phyloP scores from a whole-genome alignment of 495 filamentous ascomycete genomes.

The Daldinia decipiens region DNA sequence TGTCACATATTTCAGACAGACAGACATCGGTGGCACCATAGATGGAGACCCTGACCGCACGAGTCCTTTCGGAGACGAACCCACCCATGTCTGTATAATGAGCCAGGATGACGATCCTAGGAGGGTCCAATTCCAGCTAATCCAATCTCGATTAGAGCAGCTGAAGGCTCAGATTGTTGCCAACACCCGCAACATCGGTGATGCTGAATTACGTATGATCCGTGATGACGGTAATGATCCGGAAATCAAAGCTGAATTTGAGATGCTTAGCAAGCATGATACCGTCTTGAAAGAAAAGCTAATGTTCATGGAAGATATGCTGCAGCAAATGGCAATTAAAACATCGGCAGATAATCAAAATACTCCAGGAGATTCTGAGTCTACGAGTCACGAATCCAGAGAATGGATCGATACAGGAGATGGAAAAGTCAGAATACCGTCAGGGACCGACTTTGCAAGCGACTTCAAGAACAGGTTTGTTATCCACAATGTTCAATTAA shows the following conservation, averaged over 20 bases:
- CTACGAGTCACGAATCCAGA: constrained; percentile 36
- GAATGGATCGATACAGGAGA: constrained; percentile 48
- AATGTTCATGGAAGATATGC: constrained; percentile 78
- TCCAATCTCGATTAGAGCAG: constrained; percentile 79
- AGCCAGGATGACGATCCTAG: constrained; percentile 91
- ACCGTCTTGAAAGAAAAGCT: constrained; percentile 76
- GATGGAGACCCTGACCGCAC: constrained; percentile 74
- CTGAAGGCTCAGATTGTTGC: constrained; percentile 78
- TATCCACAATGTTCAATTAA: constrained; percentile 94
- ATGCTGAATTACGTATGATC: constrained; percentile 71
- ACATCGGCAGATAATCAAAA: constrained; percentile 37
- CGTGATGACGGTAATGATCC: constrained; percentile 63
- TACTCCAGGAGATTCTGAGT: constrained; percentile 13
- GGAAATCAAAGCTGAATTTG: constrained; percentile 68
- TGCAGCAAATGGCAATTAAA: constrained; percentile 66
- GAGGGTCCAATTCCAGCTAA: constrained; percentile 85
- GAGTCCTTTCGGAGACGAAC: constrained; percentile 90
- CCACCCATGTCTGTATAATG: constrained; percentile 95
- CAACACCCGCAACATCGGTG: constrained; percentile 72
- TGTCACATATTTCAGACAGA: constrained; percentile 97
- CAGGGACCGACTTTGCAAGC: constrained; percentile 75
- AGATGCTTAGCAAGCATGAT: constrained; percentile 74
- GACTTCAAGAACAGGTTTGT: constrained; percentile 99
- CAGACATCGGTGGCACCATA: constrained; percentile 81
- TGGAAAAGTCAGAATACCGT: constrained; percentile 57